Evolutionary conservation across 2,329 filamentous ascomycete genomes (phyloP), one percentile per base, ranked within the genome.

Genomic region (Phialemoniopsis sp.): DNA sequence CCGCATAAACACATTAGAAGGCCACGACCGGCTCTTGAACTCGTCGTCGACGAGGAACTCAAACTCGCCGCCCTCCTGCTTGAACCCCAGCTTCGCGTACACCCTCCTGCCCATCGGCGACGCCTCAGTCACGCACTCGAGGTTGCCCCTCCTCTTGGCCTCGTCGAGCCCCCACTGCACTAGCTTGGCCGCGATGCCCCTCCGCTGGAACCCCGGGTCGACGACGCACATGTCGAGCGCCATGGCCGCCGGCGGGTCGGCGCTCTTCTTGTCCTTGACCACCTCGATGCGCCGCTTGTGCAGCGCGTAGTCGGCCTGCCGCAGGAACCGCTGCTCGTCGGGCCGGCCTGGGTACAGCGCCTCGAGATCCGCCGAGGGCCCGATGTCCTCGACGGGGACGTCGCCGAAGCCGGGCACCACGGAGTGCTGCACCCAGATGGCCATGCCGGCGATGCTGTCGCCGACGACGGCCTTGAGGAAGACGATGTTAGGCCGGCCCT

Each of bases 371-470:
- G 59, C 39, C 0, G 39, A 48, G 7, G 41, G 37, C 38, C 45
- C 48, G 4, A 69, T 47, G 15, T 66, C 57, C 13, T 58, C 51
- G 5, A 58, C 40, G 2, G 58, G 64, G 17, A 42, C 45, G 18
- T 71, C 66, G 12, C 76, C 76, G 36, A 64, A 51, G 12, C 73
- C 75, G 3, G 64, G 58, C 0, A 77, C 64, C 7, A 60, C 54
- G 0, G 76, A 78, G 0, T 61, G 53, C 46, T 80, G 76, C 8
- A 60, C 49, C 77, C 77, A 81, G 40, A 78, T 69, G 3, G 76
- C 73, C 19, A 73, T 43, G 13, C 76, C 77, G 9, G 60, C 76
- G n/a, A 78, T 59, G 8, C 46, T 38, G 31, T 55, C 55, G 18
- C 38, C 32, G 5, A 77, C 34, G 0, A 69, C 76, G 2, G 74